phyloP scores from a whole-genome alignment of 73 alveolate species.

The Paramecium sexaurelia region DNA sequence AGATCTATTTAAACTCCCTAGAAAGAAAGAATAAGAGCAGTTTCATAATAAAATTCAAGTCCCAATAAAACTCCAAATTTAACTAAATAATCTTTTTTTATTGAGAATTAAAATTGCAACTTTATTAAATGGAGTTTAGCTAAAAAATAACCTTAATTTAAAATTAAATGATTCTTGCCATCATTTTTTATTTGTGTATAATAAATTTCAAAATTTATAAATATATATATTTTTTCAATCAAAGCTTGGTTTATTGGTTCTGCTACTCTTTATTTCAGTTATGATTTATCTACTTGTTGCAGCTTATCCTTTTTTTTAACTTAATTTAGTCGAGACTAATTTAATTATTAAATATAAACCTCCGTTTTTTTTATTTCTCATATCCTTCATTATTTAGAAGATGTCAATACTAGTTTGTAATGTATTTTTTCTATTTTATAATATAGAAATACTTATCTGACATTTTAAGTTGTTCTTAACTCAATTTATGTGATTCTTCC shows the following conservation, averaged over 20 bases:
- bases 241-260: conserved; percentile 24
- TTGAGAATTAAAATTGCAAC: neutral
- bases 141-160: neutral
- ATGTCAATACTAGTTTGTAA: neutral
- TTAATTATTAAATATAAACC: neutral
- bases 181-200: neutral
- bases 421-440: neutral
- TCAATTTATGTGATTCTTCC: conserved; percentile 34
- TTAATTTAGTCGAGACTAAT: neutral
- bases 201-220: neutral
- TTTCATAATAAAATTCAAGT: neutral
- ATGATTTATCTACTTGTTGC: neutral
- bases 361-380: neutral
- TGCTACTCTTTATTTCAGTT: conserved; percentile 23
- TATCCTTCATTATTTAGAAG: conserved; percentile 5
- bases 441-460: neutral
- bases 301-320: neutral
- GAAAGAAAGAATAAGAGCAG: conserved; percentile 10
- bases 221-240: neutral
- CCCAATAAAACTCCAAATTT: neutral
- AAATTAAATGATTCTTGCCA: neutral
- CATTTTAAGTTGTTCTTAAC: neutral
- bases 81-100: neutral
- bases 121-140: neutral
- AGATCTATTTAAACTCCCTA: neutral